Percentiles rank a stretch among this genome's conserved stretches.
phyloP scores from a whole-genome alignment of 345 rosid species.

The Eucalyptus microcorys region DNA sequence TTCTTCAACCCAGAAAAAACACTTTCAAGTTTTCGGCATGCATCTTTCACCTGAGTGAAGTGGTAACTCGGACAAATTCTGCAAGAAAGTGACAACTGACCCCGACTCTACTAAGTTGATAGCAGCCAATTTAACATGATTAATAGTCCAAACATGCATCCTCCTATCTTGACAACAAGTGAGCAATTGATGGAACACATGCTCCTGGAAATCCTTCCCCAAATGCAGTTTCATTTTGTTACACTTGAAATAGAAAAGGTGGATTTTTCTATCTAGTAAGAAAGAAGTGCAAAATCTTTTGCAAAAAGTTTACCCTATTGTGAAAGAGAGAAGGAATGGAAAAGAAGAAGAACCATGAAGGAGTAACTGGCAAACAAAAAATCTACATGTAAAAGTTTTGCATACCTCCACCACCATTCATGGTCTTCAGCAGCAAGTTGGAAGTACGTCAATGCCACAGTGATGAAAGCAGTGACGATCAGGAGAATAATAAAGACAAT shows the following conservation, averaged over 20 bases:
- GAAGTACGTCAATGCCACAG: slow-evolving; percentile 48
- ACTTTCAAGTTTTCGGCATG: neutral
- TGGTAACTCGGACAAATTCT: neutral
- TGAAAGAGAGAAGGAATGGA: neutral
- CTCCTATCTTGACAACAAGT: neutral
- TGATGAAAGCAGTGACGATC: slow-evolving; percentile 47
- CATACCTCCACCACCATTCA: slow-evolving; percentile 58
- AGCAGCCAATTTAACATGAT: neutral
- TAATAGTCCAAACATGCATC: neutral
- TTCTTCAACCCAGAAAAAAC: neutral
- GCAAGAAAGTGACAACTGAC: neutral
- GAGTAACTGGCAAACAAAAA: neutral
- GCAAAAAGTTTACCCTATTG: neutral
- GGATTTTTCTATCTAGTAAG: neutral
- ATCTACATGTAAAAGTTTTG: neutral
- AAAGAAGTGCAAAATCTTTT: neutral
- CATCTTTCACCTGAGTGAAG: neutral
- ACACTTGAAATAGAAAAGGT: neutral
- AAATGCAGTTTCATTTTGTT: neutral
- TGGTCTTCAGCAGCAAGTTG: slow-evolving; percentile 57
- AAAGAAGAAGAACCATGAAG: neutral
- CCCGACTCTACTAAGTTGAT: neutral
- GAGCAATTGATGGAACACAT: neutral
- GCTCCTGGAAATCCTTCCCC: neutral
- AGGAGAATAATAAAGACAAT: slow-evolving; percentile 46